Evolutionary conservation across 164 flowering plant genomes (phyloP), one percentile per base, ranked within the genome.

Genomic region (Liquidambar formosana): DNA sequence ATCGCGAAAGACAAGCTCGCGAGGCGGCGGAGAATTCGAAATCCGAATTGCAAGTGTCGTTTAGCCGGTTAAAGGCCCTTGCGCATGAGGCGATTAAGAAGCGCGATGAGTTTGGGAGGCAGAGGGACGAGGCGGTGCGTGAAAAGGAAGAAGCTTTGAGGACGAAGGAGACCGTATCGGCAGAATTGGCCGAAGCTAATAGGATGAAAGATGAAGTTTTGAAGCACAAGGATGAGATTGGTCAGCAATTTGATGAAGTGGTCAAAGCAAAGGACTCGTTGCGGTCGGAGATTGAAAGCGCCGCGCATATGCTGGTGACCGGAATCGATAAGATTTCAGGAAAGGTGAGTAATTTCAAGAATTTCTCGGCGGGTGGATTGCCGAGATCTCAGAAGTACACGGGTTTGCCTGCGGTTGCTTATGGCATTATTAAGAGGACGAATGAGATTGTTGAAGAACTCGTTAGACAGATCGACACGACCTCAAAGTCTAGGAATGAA

Each of bases 381-480:
- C 99, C 99, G 0, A 85, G 85, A 73, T 92, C 95, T 0, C 86
- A 87, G 68, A 90, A 92, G 75, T 94, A 90, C 71, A 60, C 88
- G 0, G 97, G 97, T 9, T 77, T 92, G 83, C 84, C 91, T 0
- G 88, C 97, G 0, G 86, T 91, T 12, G 92, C 97, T 4, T 92
- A 92, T 73, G 99, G 99, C 15, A 91, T 92, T 60, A 89, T 92
- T 58, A 94, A 94, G 81, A 80, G 99, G 70, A 82, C 94, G 9
- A 86, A 94, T 73, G 97, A 90, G 74, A 94, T 94, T 59, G 95
- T 91, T 13, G 99, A 90, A 57, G 99, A 92, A 75, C 82, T 94
- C 51, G 54, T 94, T 44, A 85, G 71, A 66, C 97, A 92, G 88
- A 67, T 85, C 58, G 96, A 92, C 28, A 53, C 68, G 28, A 77